Base-by-base conservation (phyloP, 441 rosid genomes). In the Adansonia madagascariensis region DNA sequence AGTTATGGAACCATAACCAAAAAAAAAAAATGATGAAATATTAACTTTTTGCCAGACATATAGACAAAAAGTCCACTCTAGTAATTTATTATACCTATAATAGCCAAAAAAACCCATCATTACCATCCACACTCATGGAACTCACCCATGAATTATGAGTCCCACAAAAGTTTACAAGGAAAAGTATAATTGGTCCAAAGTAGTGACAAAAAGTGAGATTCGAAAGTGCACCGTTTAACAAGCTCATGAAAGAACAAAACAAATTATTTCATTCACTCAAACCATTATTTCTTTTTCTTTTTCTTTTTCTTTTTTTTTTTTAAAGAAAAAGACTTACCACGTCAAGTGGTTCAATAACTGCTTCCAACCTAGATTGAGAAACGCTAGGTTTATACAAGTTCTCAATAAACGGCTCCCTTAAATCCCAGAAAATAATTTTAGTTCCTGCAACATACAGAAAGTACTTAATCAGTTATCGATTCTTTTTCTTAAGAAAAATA, bases 371-470 rank as follows among this genome's bases (percentile, higher is more conserved):
- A 24, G 91, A 88, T 64, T 90, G 94, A 72, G 91, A 81, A 77
- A 92, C 97, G 73, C 80, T 89, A 43, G 96, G 94, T 86, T 88
- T 94, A 80, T 96, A 96, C 77, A 96, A 77, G 79, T 93, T 85
- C 75, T 96, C 96, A 44, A 96, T 90, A 85, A 96, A 88, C 49
- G 94, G 91, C 77, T 89, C 98, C 89, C 92, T 87, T 82, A 96
- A 82, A 88, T 96, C 98, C 84, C 91, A 94, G 85, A 96, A 96
- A 80, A 91, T 82, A 67, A 94, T 91, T 85, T 94, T 96, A 63
- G 95, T 96, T 78, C 98, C 99, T 94, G 95, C 80, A 89, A 65
- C 52, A 75, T 46, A 39, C 2, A 44, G 63, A 73, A 77, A 66
- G 64, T 52, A 31, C 66, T 76, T 41, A 71, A 77, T 77, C 76